These are phyloP conservation scores for Boletellus dicymbophilus DNA, from an alignment of 1,284 basidiomycete species.

Conservation along the genomic window DNA sequence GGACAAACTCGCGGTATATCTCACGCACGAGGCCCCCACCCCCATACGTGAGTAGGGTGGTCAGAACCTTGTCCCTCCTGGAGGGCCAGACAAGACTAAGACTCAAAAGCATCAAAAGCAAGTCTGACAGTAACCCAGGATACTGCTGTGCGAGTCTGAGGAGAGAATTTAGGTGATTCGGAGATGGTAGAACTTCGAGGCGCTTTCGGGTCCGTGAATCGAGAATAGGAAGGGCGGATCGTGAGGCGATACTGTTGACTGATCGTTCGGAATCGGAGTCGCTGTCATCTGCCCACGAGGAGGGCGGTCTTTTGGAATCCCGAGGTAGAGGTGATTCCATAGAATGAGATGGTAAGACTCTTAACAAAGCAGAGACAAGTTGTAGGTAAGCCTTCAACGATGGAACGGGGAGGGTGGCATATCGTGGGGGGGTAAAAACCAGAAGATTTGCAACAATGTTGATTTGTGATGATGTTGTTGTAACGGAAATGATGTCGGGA, in stretches of 20 bases:
- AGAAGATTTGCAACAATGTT: constrained; percentile 69
- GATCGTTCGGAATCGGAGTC: constrained; percentile 32
- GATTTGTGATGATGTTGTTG: constrained; percentile 37
- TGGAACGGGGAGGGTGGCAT: constrained; percentile 44
- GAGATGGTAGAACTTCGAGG: constrained; percentile 49
- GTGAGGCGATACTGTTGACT: constrained; percentile 39
- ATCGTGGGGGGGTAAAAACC: constrained; percentile 59
- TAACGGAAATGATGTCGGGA: constrained; percentile 25
- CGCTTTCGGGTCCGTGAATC: constrained; percentile 60
- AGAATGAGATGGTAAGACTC: constrained; percentile 50
- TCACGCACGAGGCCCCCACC: constrained; percentile 69
- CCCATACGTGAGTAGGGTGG: constrained; percentile 48
- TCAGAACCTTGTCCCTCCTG: constrained; percentile 53
- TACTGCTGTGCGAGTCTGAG: constrained; percentile 40
- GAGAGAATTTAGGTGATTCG: constrained; percentile 53
- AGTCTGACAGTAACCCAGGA: constrained; percentile 39
- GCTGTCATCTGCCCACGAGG: constrained; percentile 33
- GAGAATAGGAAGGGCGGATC: constrained; percentile 39
- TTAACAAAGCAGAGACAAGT: constrained; percentile 53
- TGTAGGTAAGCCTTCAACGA: constrained; percentile 57
- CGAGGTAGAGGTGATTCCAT: constrained; percentile 46
- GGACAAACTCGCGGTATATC: constrained; percentile 72
- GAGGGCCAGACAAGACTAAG: constrained; percentile 61
- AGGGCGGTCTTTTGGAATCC: constrained; percentile 16
- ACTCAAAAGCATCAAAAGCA: constrained; percentile 54